These are phyloP conservation scores for Globisporangium rhizosaccharum DNA, from an alignment of 352 stramenopile genomes.

Conservation along the genomic window DNA sequence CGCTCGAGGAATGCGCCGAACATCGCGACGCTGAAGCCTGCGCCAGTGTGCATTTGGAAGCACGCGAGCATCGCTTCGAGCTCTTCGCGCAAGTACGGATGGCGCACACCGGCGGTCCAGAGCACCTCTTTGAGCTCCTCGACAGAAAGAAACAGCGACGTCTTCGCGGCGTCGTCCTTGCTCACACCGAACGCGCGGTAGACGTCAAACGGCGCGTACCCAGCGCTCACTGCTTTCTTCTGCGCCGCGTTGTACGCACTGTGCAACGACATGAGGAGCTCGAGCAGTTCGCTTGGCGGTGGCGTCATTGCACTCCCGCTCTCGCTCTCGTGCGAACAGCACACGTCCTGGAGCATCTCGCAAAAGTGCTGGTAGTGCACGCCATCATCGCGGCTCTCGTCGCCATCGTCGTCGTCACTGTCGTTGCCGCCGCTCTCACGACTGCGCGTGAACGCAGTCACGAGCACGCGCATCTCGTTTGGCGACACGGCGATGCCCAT, in stretches of 20 bases:
- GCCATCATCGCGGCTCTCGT: constrained; percentile 6
- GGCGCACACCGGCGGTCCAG: constrained; percentile 50
- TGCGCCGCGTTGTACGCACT: constrained; percentile 30
- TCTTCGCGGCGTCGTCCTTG: constrained; percentile 19
- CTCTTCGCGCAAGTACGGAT: constrained; percentile 69
- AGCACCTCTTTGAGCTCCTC: constrained; percentile 73
- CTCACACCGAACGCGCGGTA: constrained; percentile 39
- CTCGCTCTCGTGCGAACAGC: constrained; percentile 27
- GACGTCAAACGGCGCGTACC: constrained; percentile 34
- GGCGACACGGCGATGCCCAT: constrained; percentile 45
- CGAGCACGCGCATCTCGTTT: constrained; percentile 35
- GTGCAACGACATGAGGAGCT: constrained; percentile 45
- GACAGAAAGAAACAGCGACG: constrained; percentile 33
- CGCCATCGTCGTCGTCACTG: constrained; percentile 10
- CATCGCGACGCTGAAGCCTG: constrained; percentile 42
- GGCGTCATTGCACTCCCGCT: constrained; percentile 4
- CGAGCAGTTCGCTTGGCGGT: constrained; percentile 38
- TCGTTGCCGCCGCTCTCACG: neutral
- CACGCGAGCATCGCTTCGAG: constrained; percentile 51
- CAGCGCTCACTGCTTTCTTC: constrained; percentile 17
- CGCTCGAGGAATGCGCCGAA: constrained; percentile 52
- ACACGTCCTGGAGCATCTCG: constrained; percentile 43
- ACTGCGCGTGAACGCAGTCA: constrained; percentile 36
- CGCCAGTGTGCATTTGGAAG: constrained; percentile 35
- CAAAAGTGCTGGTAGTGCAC: constrained; percentile 57